A percentile compares a stretch with the other conserved stretches of the same genome.
Evolutionary conservation across 2,329 filamentous ascomycete genomes (phyloP).

Genomic region (Cladobotryum mycophilum): DNA sequence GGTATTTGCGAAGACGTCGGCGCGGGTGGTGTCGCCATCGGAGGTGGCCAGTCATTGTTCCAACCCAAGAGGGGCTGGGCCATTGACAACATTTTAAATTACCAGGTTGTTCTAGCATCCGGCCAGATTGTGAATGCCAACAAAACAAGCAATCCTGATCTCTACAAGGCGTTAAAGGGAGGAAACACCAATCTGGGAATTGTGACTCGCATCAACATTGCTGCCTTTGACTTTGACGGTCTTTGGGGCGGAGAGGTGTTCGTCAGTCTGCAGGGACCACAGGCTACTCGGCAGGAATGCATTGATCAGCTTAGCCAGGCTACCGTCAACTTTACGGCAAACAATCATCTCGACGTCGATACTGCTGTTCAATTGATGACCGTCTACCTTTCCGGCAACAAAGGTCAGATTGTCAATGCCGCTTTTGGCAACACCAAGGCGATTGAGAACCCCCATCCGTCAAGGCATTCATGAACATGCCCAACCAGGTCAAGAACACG

Average conservation of each 20-base stretch:
- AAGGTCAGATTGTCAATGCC: constrained; percentile 4
- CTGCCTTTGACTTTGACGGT: constrained; percentile 2
- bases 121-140: constrained; percentile 37
- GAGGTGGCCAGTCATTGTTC: constrained; percentile 12
- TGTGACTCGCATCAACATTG: constrained; percentile 27
- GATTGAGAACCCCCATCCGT: constrained; percentile 9
- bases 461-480: constrained; percentile 9
- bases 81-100: constrained; percentile 38
- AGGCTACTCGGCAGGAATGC: background rate
- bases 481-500: constrained; percentile 8
- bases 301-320: constrained; percentile 1
- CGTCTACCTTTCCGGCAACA: background rate
- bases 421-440: constrained; percentile 4
- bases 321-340: constrained; percentile 1
- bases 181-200: constrained; percentile 43
- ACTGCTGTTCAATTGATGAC: constrained; percentile 5
- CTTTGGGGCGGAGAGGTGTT: constrained; percentile 4
- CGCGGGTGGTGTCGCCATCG: constrained; percentile 17
- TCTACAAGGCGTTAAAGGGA: constrained; percentile 43
- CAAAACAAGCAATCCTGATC: constrained; percentile 28
- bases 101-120: constrained; percentile 39
- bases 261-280: background rate
- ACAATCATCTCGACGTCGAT: constrained; percentile 1
- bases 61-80: constrained; percentile 27
- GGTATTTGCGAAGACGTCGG: constrained; percentile 10